These are phyloP conservation scores for Leccinum aurantiacum DNA, from an alignment of 768 basidiomycete genomes.

Conservation along the genomic window DNA sequence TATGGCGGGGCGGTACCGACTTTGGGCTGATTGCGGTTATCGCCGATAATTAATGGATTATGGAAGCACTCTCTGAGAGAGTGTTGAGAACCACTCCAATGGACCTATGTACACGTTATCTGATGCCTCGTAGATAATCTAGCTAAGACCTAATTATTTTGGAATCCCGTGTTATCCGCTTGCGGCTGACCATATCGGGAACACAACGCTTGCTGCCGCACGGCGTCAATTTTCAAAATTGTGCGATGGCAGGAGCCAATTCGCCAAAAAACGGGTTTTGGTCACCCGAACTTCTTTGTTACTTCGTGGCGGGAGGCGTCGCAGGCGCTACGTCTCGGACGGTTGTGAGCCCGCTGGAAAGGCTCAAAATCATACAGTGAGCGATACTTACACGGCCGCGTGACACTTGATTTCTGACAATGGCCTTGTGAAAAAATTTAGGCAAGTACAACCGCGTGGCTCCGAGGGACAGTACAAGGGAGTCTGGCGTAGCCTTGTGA, in stretches of 20 bases:
- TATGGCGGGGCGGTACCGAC: neutral
- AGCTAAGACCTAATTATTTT: neutral
- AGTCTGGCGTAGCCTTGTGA: slow-evolving; percentile 76
- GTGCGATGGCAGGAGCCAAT: slow-evolving; percentile 26
- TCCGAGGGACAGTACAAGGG: slow-evolving; percentile 73
- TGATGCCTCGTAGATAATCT: slow-evolving; percentile 1
- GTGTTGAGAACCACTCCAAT: neutral
- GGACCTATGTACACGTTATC: neutral
- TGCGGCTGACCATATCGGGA: slow-evolving; percentile 1
- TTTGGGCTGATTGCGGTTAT: neutral
- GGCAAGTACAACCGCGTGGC: slow-evolving; percentile 84
- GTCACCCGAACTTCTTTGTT: slow-evolving; percentile 37
- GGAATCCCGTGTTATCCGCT: slow-evolving; percentile 14
- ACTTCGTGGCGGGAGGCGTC: slow-evolving; percentile 55
- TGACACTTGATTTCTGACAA: slow-evolving; percentile 2
- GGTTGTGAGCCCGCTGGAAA: slow-evolving; percentile 87
- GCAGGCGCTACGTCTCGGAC: slow-evolving; percentile 77
- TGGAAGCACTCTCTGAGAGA: neutral
- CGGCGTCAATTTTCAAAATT: slow-evolving; percentile 1
- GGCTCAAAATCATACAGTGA: slow-evolving; percentile 96
- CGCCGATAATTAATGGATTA: neutral
- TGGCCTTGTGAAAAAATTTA: slow-evolving; percentile 30
- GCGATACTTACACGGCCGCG: slow-evolving; percentile 29
- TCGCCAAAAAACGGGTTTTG: slow-evolving; percentile 31
- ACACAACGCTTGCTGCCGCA: slow-evolving; percentile 4